Evolutionary conservation across 306 rosid species (phyloP), one percentile per base, ranked within the genome.

Genomic region (Rosa chinensis): DNA sequence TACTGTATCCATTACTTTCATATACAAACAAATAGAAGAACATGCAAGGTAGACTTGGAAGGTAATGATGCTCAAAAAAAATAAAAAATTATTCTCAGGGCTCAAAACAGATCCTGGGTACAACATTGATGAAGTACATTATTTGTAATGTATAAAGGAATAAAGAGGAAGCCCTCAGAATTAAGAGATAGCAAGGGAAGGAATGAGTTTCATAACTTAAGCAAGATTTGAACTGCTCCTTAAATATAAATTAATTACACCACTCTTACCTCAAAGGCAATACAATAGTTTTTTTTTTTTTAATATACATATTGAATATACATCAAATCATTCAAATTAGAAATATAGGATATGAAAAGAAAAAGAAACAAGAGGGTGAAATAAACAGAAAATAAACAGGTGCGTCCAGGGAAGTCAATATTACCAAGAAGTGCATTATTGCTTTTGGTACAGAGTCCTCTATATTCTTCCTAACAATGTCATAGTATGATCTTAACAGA

Each of bases 341-440:
- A 45, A 23, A 45, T 8, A 25, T 14, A 56, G 25, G n/a, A 59
- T 45, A 79, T 9, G 5, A 72, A 39, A 45, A 17, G 4, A 25
- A 50, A 40, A 16, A 49, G 4, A 40, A 42, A 49, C 10, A 10
- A 23, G n/a, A 25, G 4, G 28, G 35, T n/a, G 25, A 53, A 77
- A 17, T 21, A 23, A 10, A 17, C 35, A 73, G 12, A 48, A 68
- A 4, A 20, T 42, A 74, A 42, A 28, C 10, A 45, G 40, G 9
- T 21, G 10, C 39, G 21, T 74, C 67, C 21, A 58, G 10, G 47
- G 17, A 61, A 17, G 70, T 71, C 62, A 69, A 83, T 70, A 79
- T 78, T 95, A 95, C 99, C 98, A 95, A 81, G 97, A 95, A 95
- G 84, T 95, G 97, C 98, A 95, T 95, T 67, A 95, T 95, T 69